phyloP scores from a whole-genome alignment of 345 rosid genomes.

The Citrus mangshanensis region DNA sequence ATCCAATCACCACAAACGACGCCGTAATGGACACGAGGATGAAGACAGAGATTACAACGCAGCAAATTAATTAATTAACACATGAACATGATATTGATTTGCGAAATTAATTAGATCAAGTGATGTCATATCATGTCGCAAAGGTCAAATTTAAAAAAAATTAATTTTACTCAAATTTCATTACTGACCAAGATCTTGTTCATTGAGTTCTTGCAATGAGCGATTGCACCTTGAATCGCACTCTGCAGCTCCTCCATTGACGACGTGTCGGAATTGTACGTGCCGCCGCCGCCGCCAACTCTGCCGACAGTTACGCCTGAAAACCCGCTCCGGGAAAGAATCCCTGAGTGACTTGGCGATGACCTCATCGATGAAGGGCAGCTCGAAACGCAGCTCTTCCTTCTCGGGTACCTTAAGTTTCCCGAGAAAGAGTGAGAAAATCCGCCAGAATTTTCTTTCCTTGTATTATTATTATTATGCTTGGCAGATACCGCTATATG shows the following conservation, averaged over 20 bases:
- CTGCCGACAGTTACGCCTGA: slow-evolving; percentile 13
- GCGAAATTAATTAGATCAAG: not conserved
- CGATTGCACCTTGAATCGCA: slow-evolving; percentile 93
- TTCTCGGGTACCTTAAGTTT: slow-evolving; percentile 68
- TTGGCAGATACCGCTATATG: slow-evolving; percentile 4
- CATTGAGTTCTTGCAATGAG: slow-evolving; percentile 89
- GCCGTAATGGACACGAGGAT: not conserved
- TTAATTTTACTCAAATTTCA: slow-evolving; percentile 22
- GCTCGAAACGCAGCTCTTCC: slow-evolving; percentile 64
- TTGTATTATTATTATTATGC: slow-evolving; percentile 4
- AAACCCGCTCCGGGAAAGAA: slow-evolving; percentile 42
- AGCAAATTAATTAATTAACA: not conserved
- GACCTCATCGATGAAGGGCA: slow-evolving; percentile 90
- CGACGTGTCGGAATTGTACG: slow-evolving; percentile 31
- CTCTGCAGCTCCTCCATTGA: slow-evolving; percentile 90
- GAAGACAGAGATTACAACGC: not conserved
- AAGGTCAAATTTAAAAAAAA: not conserved
- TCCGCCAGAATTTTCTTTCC: slow-evolving; percentile 30
- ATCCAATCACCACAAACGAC: not conserved
- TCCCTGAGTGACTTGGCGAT: slow-evolving; percentile 91
- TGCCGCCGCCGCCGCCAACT: slow-evolving; percentile 14
- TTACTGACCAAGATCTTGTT: slow-evolving; percentile 45
- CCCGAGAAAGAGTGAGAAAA: slow-evolving; percentile 80
- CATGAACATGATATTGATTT: not conserved
- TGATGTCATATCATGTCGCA: not conserved